A percentile compares a stretch with the other conserved stretches of the same genome.
phyloP scores from a whole-genome alignment of 805 yeast genomes.

The Cyberlindnera veronae region DNA sequence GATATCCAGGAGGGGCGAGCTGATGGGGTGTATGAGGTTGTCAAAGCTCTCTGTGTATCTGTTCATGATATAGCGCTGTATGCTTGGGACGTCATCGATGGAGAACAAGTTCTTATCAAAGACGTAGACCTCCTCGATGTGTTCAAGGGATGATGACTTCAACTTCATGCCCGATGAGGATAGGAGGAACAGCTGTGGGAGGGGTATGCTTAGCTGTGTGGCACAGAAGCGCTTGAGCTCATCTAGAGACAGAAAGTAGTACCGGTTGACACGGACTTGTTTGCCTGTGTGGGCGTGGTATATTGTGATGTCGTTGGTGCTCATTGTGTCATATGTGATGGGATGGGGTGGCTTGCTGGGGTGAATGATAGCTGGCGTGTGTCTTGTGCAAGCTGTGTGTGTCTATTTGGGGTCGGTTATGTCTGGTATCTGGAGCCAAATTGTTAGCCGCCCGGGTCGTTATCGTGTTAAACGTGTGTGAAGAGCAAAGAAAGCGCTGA shows the following conservation, averaged over 20 bases:
- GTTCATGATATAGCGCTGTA: slow-evolving; percentile 16
- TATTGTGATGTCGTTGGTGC: slow-evolving; percentile 15
- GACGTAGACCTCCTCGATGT: slow-evolving; percentile 52
- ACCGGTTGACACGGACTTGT: slow-evolving; percentile 32
- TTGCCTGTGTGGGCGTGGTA: slow-evolving; percentile 45
- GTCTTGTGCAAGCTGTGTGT: no score
- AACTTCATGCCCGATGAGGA: slow-evolving; percentile 65
- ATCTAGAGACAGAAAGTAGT: slow-evolving; percentile 39
- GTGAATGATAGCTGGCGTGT: no score
- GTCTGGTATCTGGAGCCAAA: no score
- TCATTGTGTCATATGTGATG: slow-evolving; percentile 8
- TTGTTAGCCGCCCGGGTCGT: no score
- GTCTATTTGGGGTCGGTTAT: no score
- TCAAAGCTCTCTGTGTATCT: slow-evolving; percentile 13
- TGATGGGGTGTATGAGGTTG: slow-evolving; percentile 32
- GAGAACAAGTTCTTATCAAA: slow-evolving; percentile 61
- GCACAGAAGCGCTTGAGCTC: slow-evolving; percentile 40
- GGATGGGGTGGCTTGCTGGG: slow-evolving; percentile 1
- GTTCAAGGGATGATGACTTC: slow-evolving; percentile 41
- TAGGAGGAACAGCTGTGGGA: slow-evolving; percentile 44
- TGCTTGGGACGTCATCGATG: slow-evolving; percentile 21
- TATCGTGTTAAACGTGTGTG: no score
- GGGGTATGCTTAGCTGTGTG: slow-evolving; percentile 39
- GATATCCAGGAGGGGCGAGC: slow-evolving; percentile 34
- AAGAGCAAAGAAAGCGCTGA: no score